Evolutionary conservation across 176 grass and related monocot genomes (phyloP).

Genomic region (Oryza meyeriana): DNA sequence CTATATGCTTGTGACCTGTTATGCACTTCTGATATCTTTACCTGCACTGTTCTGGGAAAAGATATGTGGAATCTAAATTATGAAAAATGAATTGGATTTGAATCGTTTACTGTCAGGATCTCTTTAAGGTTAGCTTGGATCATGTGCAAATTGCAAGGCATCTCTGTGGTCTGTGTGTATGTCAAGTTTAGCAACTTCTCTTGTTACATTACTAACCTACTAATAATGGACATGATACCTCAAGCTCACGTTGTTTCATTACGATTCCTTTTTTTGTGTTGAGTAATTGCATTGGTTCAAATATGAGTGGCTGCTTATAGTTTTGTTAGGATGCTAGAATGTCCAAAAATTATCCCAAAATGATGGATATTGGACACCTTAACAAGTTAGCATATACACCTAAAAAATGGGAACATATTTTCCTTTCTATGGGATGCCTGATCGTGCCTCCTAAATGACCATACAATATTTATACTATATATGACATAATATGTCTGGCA

Average conservation of each 20-base stretch:
- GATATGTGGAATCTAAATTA: background rate
- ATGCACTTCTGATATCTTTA: background rate
- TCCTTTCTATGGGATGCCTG: background rate
- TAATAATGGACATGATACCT: background rate
- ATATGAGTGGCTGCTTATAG: background rate
- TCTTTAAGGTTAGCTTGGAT: constrained; percentile 6
- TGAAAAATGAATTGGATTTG: background rate
- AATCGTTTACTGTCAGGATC: background rate
- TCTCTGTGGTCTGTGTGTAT: background rate
- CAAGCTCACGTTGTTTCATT: background rate
- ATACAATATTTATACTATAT: background rate
- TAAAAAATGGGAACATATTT: background rate
- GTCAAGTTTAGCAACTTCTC: background rate
- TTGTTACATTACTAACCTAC: background rate
- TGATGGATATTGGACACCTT: background rate
- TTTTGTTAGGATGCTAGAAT: background rate
- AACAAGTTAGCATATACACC: background rate
- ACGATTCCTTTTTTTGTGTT: background rate
- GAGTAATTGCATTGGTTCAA: background rate
- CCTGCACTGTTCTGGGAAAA: background rate
- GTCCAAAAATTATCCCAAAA: background rate
- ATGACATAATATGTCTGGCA: background rate
- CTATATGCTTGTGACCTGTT: background rate
- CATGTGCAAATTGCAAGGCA: background rate
- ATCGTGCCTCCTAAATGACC: background rate